Conservation (phyloP, 1,284 basidiomycete species). For the Pseudozyma sp. region DNA sequence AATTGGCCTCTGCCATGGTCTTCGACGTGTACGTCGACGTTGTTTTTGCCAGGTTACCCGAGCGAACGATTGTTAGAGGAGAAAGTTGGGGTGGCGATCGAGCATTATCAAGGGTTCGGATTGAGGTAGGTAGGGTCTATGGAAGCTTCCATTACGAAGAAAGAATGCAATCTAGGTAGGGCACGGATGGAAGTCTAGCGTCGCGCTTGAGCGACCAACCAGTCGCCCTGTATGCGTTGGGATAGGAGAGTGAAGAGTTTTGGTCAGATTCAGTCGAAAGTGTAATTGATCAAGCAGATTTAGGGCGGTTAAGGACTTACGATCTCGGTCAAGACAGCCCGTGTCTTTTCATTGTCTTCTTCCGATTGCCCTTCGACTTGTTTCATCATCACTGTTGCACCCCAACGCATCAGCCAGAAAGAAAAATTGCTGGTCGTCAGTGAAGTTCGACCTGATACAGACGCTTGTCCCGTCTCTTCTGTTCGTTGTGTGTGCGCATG, state of each 20-base stretch:
- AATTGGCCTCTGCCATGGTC: conserved; percentile 56
- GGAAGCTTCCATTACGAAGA: conserved; percentile 4
- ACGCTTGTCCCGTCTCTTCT: background rate
- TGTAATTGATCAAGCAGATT: too few relatives aligned
- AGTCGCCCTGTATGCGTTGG: conserved; percentile 19
- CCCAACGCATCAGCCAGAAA: background rate
- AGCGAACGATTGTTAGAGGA: conserved; percentile 16
- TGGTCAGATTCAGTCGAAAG: background rate
- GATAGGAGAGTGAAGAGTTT: background rate
- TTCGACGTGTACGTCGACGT: conserved; percentile 56
- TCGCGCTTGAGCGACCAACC: conserved; percentile 41
- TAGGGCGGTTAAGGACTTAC: conserved; percentile 17
- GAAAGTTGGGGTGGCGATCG: conserved; percentile 49
- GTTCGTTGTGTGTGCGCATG: background rate
- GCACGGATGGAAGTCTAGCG: conserved; percentile 12
- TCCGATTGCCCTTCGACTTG: conserved; percentile 64
- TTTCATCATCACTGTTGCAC: conserved; percentile 65
- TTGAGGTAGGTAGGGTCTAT: conserved; percentile 19
- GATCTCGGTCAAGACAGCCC: conserved; percentile 56
- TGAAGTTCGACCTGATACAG: too few relatives aligned
- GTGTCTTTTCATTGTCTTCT: conserved; percentile 52
- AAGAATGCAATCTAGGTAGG: background rate
- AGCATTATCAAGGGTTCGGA: conserved; percentile 57
- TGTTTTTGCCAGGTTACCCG: conserved; percentile 53
- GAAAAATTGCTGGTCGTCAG: too few relatives aligned